These are phyloP conservation scores for Pythium scleroteichum DNA, from an alignment of 352 stramenopile genomes.

Conservation along the genomic window DNA sequence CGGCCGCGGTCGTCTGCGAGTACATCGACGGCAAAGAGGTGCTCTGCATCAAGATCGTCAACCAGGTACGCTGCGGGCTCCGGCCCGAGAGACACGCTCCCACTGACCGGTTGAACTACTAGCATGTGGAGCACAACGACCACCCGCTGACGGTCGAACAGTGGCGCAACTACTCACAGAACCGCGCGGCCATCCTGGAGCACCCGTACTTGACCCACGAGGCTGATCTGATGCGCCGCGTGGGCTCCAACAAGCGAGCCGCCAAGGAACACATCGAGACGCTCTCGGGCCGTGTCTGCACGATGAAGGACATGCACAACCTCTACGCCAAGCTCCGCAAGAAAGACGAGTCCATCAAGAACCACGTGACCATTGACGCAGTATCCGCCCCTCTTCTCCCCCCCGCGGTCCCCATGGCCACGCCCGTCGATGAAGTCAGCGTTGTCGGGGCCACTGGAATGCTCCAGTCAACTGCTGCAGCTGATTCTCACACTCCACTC, in stretches of 20 bases:
- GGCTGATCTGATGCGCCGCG: conserved; percentile 67
- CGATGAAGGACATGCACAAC: conserved; percentile 85
- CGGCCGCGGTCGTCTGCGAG: conserved; percentile 58
- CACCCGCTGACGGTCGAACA: conserved; percentile 65
- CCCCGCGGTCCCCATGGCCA: conserved; percentile 2
- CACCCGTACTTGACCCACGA: conserved; percentile 74
- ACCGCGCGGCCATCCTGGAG: conserved; percentile 65
- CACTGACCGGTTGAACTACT: no score
- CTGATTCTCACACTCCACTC: background rate
- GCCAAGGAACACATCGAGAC: conserved; percentile 64
- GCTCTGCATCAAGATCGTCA: conserved; percentile 65
- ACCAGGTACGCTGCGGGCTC: conserved; percentile 21
- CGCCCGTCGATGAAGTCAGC: background rate
- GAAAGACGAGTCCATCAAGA: conserved; percentile 57
- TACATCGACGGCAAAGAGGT: conserved; percentile 48
- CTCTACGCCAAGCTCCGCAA: conserved; percentile 64
- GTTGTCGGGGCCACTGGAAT: background rate
- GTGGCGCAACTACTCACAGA: conserved; percentile 81
- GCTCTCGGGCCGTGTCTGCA: conserved; percentile 67
- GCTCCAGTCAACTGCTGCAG: background rate
- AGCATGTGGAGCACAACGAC: conserved; percentile 67
- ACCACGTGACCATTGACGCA: conserved; percentile 29
- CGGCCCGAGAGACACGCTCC: no score
- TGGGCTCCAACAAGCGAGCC: conserved; percentile 69
- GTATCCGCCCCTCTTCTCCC: background rate